phyloP scores from a whole-genome alignment of 2,329 filamentous ascomycete species.

The Colletotrichum neosansevieriae region DNA sequence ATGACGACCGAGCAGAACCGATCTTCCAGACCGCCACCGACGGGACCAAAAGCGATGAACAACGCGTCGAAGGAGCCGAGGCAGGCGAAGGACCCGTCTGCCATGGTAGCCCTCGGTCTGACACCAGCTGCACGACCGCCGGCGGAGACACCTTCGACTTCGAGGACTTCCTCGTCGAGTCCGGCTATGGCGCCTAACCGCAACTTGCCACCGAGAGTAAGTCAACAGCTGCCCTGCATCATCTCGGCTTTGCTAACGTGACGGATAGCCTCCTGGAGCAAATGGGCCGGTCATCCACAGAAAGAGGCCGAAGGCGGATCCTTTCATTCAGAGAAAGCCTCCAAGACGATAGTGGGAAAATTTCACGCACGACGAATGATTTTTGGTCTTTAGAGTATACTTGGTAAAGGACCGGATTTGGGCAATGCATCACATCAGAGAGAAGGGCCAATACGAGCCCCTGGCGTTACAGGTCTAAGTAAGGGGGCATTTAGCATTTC shows the following conservation, averaged over 20 bases:
- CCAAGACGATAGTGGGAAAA: constrained; percentile 38
- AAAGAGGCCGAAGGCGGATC: constrained; percentile 57
- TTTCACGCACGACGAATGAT: constrained; percentile 22
- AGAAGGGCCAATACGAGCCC: constrained; percentile 23
- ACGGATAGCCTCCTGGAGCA: constrained; percentile 22
- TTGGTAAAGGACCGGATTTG: constrained; percentile 21
- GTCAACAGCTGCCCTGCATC: not conserved
- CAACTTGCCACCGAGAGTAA: constrained; percentile 32
- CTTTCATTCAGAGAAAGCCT: constrained; percentile 57
- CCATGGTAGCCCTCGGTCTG: constrained; percentile 64
- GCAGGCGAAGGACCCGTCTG: constrained; percentile 59
- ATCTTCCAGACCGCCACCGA: constrained; percentile 37
- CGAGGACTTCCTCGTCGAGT: constrained; percentile 34
- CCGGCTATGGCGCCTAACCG: constrained; percentile 17
- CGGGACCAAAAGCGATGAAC: constrained; percentile 36
- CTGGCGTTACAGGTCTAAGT: constrained; percentile 35
- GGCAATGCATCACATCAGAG: constrained; percentile 27
- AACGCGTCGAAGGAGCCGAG: constrained; percentile 40
- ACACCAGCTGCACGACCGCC: constrained; percentile 59
- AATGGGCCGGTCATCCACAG: constrained; percentile 44
- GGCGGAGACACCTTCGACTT: constrained; percentile 41
- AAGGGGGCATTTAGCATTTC: constrained; percentile 28
- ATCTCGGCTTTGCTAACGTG: constrained; percentile 12
- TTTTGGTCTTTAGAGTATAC: constrained; percentile 32
- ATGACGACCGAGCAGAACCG: constrained; percentile 39